These are phyloP conservation scores for Avicennia marina DNA, from an alignment of 257 asterid species.

Conservation along the genomic window DNA sequence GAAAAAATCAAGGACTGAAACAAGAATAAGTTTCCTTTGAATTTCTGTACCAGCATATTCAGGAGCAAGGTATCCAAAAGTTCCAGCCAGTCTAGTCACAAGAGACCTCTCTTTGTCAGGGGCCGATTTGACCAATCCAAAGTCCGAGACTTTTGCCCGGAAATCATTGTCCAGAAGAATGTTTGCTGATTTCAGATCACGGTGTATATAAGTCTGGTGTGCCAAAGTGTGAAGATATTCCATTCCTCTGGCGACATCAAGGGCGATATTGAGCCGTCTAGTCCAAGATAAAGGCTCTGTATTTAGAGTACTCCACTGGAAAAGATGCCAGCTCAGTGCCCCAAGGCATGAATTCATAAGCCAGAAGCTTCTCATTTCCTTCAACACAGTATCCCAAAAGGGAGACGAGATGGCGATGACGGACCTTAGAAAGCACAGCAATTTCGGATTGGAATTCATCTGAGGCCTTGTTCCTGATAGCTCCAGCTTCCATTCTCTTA, in stretches of 20 bases:
- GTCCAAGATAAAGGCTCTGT: constrained; percentile 26
- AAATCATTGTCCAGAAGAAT: constrained; percentile 27
- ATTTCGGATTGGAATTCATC: constrained; percentile 30
- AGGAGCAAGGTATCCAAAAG: constrained; percentile 35
- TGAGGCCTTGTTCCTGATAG: constrained; percentile 17
- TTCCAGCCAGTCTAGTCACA: constrained; percentile 30
- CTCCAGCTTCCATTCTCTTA: constrained; percentile 32
- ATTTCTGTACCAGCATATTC: constrained; percentile 31
- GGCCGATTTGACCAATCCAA: constrained; percentile 30
- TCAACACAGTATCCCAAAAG: constrained; percentile 26
- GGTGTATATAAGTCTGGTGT: constrained; percentile 28
- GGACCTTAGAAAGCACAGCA: constrained; percentile 29
- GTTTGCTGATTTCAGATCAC: constrained; percentile 28
- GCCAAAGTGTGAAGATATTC: constrained; percentile 29
- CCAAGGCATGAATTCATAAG: constrained; percentile 31
- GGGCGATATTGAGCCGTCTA: constrained; percentile 26
- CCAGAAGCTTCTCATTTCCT: constrained; percentile 29
- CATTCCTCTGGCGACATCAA: constrained; percentile 32
- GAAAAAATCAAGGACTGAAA: too few species aligned
- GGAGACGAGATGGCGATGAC: constrained; percentile 31
- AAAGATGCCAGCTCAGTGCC: constrained; percentile 28
- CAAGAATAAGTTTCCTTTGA: too few species aligned
- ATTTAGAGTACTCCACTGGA: constrained; percentile 11
- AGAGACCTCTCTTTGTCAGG: constrained; percentile 27
- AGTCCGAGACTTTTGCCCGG: constrained; percentile 32